These are phyloP conservation scores for Debaryomyces castellii DNA, from an alignment of 805 yeast genomes.

Conservation along the genomic window DNA sequence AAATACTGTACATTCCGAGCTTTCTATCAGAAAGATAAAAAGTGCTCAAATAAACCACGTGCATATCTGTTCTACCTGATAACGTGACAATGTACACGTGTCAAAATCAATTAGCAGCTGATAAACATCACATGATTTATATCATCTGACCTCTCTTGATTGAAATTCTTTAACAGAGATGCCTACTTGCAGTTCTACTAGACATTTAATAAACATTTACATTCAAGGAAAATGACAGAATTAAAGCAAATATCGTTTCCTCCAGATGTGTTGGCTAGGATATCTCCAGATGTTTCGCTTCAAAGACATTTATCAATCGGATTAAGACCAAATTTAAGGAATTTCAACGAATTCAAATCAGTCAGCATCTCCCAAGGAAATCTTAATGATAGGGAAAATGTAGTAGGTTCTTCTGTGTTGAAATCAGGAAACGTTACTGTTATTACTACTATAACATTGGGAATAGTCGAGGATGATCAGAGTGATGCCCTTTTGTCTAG, in stretches of 20 bases:
- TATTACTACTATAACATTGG: conserved; percentile 69
- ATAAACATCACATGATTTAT: background rate
- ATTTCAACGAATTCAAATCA: conserved; percentile 69
- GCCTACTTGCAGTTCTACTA: background rate
- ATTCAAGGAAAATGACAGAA: conserved; percentile 5
- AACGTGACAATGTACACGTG: background rate
- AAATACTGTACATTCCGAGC: too few relatives aligned
- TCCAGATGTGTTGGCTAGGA: conserved; percentile 76
- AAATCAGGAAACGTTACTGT: conserved; percentile 73
- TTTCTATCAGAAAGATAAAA: too few relatives aligned
- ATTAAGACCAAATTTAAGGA: conserved; percentile 71
- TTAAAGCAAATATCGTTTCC: conserved; percentile 56
- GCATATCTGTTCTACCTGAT: too few relatives aligned
- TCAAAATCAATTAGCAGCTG: too few relatives aligned
- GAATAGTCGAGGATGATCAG: conserved; percentile 52
- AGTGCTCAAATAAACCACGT: background rate
- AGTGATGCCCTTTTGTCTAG: conserved; percentile 20
- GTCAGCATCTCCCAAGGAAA: conserved; percentile 43
- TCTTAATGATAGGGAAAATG: conserved; percentile 32
- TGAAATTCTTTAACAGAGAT: background rate
- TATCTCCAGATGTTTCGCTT: conserved; percentile 82
- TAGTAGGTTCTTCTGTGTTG: conserved; percentile 67
- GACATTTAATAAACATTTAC: background rate
- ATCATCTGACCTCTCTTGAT: background rate
- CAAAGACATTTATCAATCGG: conserved; percentile 77